Conservation (phyloP, 2,329 filamentous ascomycete species). For the Talaromyces islandicus region DNA sequence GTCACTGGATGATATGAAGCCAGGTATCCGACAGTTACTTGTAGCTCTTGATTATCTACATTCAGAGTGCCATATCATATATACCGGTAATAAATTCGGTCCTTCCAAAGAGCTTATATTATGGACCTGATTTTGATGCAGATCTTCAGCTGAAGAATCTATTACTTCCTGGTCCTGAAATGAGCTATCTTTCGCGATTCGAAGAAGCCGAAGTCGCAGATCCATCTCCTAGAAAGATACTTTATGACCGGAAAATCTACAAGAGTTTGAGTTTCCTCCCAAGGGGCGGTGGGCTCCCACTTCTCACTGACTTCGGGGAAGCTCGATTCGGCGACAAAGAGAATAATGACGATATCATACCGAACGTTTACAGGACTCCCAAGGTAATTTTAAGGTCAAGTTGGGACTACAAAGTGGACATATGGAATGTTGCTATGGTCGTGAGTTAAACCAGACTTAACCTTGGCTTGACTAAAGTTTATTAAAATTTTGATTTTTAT, state of each 20-base stretch:
- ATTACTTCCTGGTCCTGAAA: background rate
- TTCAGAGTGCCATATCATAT: slow-evolving; percentile 40
- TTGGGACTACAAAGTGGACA: slow-evolving; percentile 22
- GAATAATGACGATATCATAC: slow-evolving; percentile 22
- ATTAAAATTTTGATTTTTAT: background rate
- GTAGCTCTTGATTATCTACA: slow-evolving; percentile 43
- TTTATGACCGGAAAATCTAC: slow-evolving; percentile 29
- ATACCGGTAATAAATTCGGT: slow-evolving; percentile 33
- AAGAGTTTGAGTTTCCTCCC: slow-evolving; percentile 25
- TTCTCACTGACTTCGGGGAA: slow-evolving; percentile 29
- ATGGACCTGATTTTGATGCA: background rate
- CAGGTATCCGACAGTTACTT: slow-evolving; percentile 36
- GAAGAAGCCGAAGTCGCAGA: slow-evolving; percentile 28
- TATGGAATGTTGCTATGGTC: slow-evolving; percentile 21
- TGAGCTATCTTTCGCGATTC: background rate
- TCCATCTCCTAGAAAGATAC: slow-evolving; percentile 38
- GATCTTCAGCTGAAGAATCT: background rate
- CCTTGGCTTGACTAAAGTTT: background rate
- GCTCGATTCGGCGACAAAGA: slow-evolving; percentile 15
- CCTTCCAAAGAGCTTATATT: background rate
- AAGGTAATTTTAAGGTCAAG: slow-evolving; percentile 21
- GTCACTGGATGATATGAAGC: slow-evolving; percentile 22
- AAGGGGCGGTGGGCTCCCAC: slow-evolving; percentile 23
- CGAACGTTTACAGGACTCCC: slow-evolving; percentile 21
- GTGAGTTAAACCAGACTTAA: background rate